Base-by-base conservation (phyloP, 331 rosid species). In the Cydonia oblonga region DNA sequence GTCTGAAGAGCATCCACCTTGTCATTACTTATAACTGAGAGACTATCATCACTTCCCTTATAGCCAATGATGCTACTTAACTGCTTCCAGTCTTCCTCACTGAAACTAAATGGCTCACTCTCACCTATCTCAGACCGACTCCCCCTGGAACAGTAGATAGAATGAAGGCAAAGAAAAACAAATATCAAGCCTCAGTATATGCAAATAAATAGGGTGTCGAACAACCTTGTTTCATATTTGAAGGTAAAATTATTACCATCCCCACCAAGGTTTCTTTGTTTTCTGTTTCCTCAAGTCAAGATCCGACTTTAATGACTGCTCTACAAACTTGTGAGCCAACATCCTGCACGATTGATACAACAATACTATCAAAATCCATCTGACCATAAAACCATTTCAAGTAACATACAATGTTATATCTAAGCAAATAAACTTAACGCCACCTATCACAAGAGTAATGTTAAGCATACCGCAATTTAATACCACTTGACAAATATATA, bases 311-410 rank as follows among this genome's bases (percentile, higher is more conserved):
- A 40, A 66, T 7, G 97, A 84, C 82, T 85, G 75, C 78, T 85
- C 84, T 75, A 93, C 90, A 82, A 93, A 89, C 75, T 88, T 93
- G 92, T 93, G 98, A 72, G 96, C 96, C 80, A 93, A 84, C 92
- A 91, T 86, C 89, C 98, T 93, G 87, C 82, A 76, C 11, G 28
- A 80, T 75, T 22, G 51, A 81, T 42, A 70, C 57, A 81, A 46
- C 15, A 44, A 79, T 60, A 73, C n/a, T 40, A 16, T n/a, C 10
- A 70, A 58, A 75, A 67, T 60, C 65, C 40, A 25, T 32, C 60
- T 32, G 70, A 30, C 24, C 24, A 30, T 4, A 62, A 62, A 62
- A 28, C 26, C 46, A 32, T 33, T 64, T 32, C 5, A 33, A 64
- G 68, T 33, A 32, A 32, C 9, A 5, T 9, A 18, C 14, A 29